Conservation (phyloP, 306 rosid species). For the Castanea mollissima region DNA sequence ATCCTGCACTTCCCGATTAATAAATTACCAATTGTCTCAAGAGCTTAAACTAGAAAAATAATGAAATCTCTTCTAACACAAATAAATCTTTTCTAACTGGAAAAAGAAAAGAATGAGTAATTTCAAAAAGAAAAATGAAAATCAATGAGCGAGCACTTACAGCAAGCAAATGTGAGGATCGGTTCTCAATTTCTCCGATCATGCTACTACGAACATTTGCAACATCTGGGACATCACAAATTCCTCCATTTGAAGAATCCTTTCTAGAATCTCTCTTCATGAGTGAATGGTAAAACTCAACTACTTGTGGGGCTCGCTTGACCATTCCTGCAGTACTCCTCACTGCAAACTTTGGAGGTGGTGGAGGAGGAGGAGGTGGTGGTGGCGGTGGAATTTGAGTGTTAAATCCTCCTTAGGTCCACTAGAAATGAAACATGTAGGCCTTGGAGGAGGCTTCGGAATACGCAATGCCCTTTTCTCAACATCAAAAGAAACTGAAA, state of each 20-base stretch:
- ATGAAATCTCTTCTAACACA: no score
- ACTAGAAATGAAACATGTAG: constrained; percentile 61
- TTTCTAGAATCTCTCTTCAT: constrained; percentile 97
- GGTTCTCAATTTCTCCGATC: constrained; percentile 98
- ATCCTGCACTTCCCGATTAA: background rate
- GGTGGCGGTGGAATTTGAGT: constrained; percentile 64
- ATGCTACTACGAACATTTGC: constrained; percentile 92
- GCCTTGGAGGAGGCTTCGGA: constrained; percentile 97
- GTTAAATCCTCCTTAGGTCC: constrained; percentile 42
- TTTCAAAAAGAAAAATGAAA: background rate
- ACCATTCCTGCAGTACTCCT: constrained; percentile 53
- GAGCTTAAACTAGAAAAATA: no score
- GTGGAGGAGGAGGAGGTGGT: constrained; percentile 89
- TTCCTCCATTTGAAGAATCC: constrained; percentile 76
- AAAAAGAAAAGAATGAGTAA: background rate
- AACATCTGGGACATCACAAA: constrained; percentile 73
- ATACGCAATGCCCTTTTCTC: constrained; percentile 84
- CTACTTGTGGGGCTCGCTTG: constrained; percentile 92
- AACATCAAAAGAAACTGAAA: constrained; percentile 57
- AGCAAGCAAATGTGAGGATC: constrained; percentile 96
- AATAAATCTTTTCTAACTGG: background rate
- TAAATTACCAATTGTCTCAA: background rate
- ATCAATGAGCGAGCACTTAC: constrained; percentile 46
- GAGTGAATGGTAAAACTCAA: constrained; percentile 91
- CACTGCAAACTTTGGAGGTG: constrained; percentile 60